phyloP scores from a whole-genome alignment of 768 basidiomycete species.

The Calocera cornea region DNA sequence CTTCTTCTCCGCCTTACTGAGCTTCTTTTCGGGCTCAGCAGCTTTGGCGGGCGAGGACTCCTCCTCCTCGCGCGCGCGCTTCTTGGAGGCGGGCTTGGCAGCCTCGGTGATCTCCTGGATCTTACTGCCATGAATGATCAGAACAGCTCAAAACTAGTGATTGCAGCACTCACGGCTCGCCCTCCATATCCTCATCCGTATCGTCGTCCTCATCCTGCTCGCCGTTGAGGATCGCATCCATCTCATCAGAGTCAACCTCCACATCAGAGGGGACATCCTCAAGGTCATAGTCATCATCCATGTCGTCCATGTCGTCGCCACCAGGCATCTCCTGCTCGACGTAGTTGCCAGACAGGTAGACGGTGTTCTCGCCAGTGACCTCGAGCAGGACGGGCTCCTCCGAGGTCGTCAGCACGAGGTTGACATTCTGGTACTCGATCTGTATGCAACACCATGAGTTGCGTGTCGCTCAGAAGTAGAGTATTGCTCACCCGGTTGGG shows the following conservation, averaged over 20 bases:
- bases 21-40: slow-evolving; percentile 24
- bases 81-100: slow-evolving; percentile 32
- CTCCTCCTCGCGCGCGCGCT: slow-evolving; percentile 60
- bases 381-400: slow-evolving; percentile 50
- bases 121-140: slow-evolving; percentile 31
- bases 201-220: slow-evolving; percentile 32
- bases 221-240: slow-evolving; percentile 11
- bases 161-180: slow-evolving; percentile 10
- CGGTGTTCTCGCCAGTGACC: slow-evolving; percentile 65
- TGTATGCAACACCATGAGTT: slow-evolving; percentile 20
- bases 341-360: slow-evolving; percentile 77
- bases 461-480: neutral
- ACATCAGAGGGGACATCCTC: slow-evolving; percentile 72
- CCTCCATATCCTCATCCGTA: slow-evolving; percentile 27
- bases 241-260: slow-evolving; percentile 43
- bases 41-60: slow-evolving; percentile 28
- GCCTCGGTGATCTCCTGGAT: slow-evolving; percentile 54
- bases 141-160: neutral
- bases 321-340: slow-evolving; percentile 31
- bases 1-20: slow-evolving; percentile 47
- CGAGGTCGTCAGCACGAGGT: slow-evolving; percentile 50
- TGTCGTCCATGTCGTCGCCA: slow-evolving; percentile 9
- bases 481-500: slow-evolving; percentile 51
- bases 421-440: slow-evolving; percentile 64
- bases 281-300: slow-evolving; percentile 42